phyloP scores from a whole-genome alignment of 1,284 basidiomycete genomes.

The Trametes polyzona region DNA sequence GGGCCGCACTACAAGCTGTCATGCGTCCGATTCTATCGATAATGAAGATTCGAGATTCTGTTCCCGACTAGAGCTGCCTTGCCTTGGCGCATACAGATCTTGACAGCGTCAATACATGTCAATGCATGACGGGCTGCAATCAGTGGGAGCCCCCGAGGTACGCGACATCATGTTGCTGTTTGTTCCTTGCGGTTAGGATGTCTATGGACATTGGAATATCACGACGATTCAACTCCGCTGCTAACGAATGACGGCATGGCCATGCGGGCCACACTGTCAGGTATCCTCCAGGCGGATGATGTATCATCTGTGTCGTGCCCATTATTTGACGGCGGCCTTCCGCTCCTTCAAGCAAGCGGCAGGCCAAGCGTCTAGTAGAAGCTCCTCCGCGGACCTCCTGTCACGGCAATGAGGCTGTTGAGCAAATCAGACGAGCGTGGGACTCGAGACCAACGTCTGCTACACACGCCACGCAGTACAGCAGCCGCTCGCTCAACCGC shows the following conservation, averaged over 20 bases:
- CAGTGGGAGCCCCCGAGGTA: constrained; percentile 3
- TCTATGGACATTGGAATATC: too few relatives aligned
- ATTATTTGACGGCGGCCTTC: constrained; percentile 2
- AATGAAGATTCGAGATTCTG: constrained; percentile 6
- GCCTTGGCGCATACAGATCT: background rate
- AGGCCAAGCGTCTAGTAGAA: background rate
- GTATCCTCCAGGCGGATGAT: background rate
- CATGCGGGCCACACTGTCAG: background rate
- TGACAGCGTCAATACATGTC: background rate
- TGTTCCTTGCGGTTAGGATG: background rate
- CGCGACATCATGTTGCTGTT: background rate
- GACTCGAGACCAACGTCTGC: background rate
- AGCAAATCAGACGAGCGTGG: constrained; percentile 7
- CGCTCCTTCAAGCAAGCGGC: background rate
- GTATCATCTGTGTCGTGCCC: background rate
- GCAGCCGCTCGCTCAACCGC: background rate
- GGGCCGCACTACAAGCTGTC: background rate
- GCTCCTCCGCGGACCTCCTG: constrained; percentile 4
- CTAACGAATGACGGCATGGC: background rate
- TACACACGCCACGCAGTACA: constrained; percentile 10
- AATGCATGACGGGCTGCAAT: background rate
- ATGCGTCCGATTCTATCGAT: background rate
- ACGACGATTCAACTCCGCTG: constrained; percentile 1
- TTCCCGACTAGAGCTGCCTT: constrained; percentile 3
- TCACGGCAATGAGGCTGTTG: background rate